Base-by-base conservation (phyloP, 805 yeast genomes). In the Zygoascus flipseniorum region DNA sequence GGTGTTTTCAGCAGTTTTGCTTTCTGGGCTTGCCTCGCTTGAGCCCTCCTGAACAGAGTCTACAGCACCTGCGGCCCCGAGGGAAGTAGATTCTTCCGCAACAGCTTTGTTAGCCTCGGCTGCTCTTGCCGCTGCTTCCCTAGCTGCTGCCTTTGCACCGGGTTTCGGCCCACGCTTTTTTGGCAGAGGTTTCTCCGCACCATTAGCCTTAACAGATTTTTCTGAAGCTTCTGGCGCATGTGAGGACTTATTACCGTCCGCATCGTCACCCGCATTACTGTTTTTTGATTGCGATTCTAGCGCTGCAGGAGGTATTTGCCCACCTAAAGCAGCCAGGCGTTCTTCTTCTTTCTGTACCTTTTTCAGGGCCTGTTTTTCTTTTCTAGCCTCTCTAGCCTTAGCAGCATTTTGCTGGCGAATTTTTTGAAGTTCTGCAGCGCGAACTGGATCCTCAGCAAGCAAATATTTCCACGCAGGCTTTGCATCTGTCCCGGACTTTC, bases 121-220 rank as follows among this genome's bases (percentile, higher is more conserved):
- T 19, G 5, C 50, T n/a, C 28, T 32, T 16, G 19, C 50, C 4
- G 43, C 50, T 5, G 50, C 50, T 9, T 31, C 28, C 28, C 28
- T 35, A 47, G 50, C 50, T 11, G 48, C 52, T 3, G 23, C 51
- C 41, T 50, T 43, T 14, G 41, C 49, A 6, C 23, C 50, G 16
- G 42, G 13, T 20, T 51, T 48, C 13, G 51, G 26, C 13, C 39
- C 39, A 35, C 20, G 37, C 19, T 28, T 18, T 20, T 47, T 47
- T 19, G 37, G 39, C 31, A 23, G 31, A 26, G 47, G 47, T 20
- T 44, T 44, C 31, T 44, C 26, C 11, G 16, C 39, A 8, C 39
- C 39, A 3, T 35, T 8, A 13, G 39, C 16, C 13, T 13, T 35
- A 8, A 2, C 39, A 35, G 39, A 35, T n/a, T 35, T 35, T 35